Evolutionary conservation across 768 basidiomycete genomes (phyloP), one percentile per base, ranked within the genome.

Genomic region (Podaxis carcinomalis): DNA sequence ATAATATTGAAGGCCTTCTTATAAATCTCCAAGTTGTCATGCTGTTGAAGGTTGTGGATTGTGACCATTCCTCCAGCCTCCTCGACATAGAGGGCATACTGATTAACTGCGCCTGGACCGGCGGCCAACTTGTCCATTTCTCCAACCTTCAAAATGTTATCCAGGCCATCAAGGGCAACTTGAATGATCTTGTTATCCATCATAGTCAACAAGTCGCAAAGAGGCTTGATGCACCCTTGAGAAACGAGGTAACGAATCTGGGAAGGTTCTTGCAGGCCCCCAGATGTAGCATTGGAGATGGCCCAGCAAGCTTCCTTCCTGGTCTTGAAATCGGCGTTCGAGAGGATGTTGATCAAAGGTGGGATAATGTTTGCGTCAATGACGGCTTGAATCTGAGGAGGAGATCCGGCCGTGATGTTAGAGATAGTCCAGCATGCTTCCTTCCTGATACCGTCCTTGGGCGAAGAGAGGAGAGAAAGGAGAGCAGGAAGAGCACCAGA

Each of bases 171-270:
- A 50, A 99, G 85, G 19, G 96, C 96, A 42, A 98, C 96, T 75
- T 94, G 91, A 67, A 99, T 99, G 67, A 98, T 97, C 81, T 99
- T 99, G 85, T 98, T 98, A 78, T 99, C 97, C 94, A 98, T 95
- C 84, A 95, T 96, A 27, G 87, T 89, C 61, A 99, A 82, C 55
- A 99, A 79, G 69, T 99, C 97, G 72, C 97, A 99, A 28, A 99
- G 81, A 14, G 97, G 97, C 76, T 98, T 98, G 78, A 99, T 98
- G 79, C 95, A 97, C 35, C 97, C 97, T 74, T 98, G 97, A 23
- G 87, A 83, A 58, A 99, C 97, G 61, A 99, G 91, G 77, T 98
- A 99, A 56, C 97, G 90, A 68, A 99, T 99, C 73, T 98, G 96
- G 28, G 89, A 78, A 32, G 97, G 97, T 72, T 99, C 95, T 70